Base-by-base conservation (phyloP, 169 alveolate genomes). In the Blepharisma undulans region DNA sequence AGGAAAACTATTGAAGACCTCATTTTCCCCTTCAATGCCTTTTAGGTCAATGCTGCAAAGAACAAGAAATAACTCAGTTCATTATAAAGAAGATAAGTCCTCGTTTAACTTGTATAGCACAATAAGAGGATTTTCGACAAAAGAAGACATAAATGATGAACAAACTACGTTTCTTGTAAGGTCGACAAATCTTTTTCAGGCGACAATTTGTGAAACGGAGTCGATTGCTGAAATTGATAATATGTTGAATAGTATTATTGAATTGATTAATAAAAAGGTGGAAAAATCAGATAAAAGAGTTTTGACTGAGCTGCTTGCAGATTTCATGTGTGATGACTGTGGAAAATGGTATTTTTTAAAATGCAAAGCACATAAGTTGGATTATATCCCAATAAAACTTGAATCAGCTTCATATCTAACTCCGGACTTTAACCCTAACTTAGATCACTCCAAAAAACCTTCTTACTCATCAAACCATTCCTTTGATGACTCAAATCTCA, bases 281-380 rank as follows among this genome's bases (percentile, higher is more conserved):
- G 86, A 34, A 32, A 78, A 32, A 78, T 27, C 34, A 2, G 86
- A 78, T 78, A 78, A 78, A 78, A 78, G 34, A 32, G 86, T 78
- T 78, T 27, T 78, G 29, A 78, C 86, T n/a, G 86, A 78, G 71
- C 34, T 78, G 60, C 86, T 78, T 25, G 86, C 34, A 22, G 86
- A 78, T 32, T 78, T 78, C 34, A 25, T 78, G 34, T 32, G 25
- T 4, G 86, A 78, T 12, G 86, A 78, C 10, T 21, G 86, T 29
- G 86, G 86, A n/a, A 78, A 29, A 29, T 78, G 86, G 71, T 78
- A 32, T 25, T 32, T 78, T 22, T 78, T 29, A 29, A 78, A 32
- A 32, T 29, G 34, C 25, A 78, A 78, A 78, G 86, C 66, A 29
- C 86, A 78, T 22, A 78, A 78, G 34, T 4, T 78, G 8, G 86